Percentiles rank a stretch among this genome's conserved stretches.
Conservation (phyloP, 768 basidiomycete species). For the Hypsizygus marmoreus region DNA sequence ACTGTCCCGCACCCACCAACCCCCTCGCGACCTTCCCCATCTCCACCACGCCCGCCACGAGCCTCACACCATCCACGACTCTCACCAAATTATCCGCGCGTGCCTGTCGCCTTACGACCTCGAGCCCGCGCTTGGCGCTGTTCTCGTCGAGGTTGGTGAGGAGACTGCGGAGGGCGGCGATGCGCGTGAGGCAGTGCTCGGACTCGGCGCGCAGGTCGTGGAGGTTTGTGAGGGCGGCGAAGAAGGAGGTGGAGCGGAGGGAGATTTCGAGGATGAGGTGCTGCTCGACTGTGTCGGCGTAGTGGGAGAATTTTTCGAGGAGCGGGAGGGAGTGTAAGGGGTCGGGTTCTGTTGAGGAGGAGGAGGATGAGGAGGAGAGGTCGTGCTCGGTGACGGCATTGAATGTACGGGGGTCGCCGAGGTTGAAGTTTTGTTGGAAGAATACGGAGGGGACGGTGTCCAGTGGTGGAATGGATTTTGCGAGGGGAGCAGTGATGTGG, state of each 20-base stretch:
- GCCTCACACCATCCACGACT: conserved; percentile 62
- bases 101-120: conserved; percentile 66
- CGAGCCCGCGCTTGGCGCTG: conserved; percentile 77
- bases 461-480: conserved; percentile 63
- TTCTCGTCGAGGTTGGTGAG: conserved; percentile 77
- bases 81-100: conserved; percentile 60
- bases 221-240: conserved; percentile 92
- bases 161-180: conserved; percentile 68
- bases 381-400: conserved; percentile 70
- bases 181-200: conserved; percentile 74
- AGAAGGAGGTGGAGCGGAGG: conserved; percentile 89
- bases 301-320: conserved; percentile 87
- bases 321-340: conserved; percentile 69
- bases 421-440: conserved; percentile 76
- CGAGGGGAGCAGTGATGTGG: conserved; percentile 20
- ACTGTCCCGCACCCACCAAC: conserved; percentile 84
- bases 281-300: conserved; percentile 91
- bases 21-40: conserved; percentile 70
- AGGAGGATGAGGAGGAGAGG: conserved; percentile 26
- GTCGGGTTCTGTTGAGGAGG: conserved; percentile 51
- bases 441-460: conserved; percentile 79
- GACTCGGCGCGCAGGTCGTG: conserved; percentile 92
- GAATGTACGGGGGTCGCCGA: conserved; percentile 80
- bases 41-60: conserved; percentile 73
- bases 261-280: conserved; percentile 94